Conservation (phyloP, 1,284 basidiomycete species). For the Omphalotus olearius region DNA sequence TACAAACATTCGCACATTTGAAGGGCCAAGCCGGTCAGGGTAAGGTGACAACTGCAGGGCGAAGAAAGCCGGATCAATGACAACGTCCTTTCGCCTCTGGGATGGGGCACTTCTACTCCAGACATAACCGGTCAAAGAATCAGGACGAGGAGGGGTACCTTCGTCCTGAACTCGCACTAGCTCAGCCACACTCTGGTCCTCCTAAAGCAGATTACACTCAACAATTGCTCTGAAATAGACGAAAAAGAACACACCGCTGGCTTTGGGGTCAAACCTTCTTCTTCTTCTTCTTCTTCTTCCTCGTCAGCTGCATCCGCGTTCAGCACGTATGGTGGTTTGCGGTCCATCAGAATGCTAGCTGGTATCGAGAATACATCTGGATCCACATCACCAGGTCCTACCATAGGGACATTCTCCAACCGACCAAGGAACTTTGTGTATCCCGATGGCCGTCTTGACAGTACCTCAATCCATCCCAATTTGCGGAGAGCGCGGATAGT, state of each 20-base stretch:
- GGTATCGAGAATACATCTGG: slow-evolving; percentile 73
- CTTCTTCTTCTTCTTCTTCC: slow-evolving; percentile 7
- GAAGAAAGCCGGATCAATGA: slow-evolving; percentile 85
- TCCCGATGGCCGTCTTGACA: slow-evolving; percentile 87
- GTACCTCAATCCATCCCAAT: slow-evolving; percentile 88
- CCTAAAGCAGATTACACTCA: background rate
- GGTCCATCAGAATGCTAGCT: slow-evolving; percentile 72
- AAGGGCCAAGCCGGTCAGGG: slow-evolving; percentile 40
- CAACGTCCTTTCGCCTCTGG: slow-evolving; percentile 80
- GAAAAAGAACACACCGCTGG: background rate
- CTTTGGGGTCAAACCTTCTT: background rate
- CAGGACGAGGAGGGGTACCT: slow-evolving; percentile 39
- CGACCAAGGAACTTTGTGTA: slow-evolving; percentile 86
- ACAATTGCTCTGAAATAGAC: background rate
- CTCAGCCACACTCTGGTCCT: background rate
- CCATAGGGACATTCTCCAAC: slow-evolving; percentile 86
- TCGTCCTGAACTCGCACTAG: slow-evolving; percentile 12
- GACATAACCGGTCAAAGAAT: slow-evolving; percentile 76
- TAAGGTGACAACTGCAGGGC: slow-evolving; percentile 86
- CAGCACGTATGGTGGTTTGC: slow-evolving; percentile 35
- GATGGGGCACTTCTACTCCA: slow-evolving; percentile 85
- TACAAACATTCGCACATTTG: slow-evolving; percentile 44
- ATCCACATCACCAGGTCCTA: slow-evolving; percentile 77
- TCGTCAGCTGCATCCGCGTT: slow-evolving; percentile 22
- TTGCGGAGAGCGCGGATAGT: slow-evolving; percentile 76